Percentiles rank a stretch among this genome's conserved stretches.
Conservation (phyloP, 176 grass and related monocot genomes). For the Musa acuminata region DNA sequence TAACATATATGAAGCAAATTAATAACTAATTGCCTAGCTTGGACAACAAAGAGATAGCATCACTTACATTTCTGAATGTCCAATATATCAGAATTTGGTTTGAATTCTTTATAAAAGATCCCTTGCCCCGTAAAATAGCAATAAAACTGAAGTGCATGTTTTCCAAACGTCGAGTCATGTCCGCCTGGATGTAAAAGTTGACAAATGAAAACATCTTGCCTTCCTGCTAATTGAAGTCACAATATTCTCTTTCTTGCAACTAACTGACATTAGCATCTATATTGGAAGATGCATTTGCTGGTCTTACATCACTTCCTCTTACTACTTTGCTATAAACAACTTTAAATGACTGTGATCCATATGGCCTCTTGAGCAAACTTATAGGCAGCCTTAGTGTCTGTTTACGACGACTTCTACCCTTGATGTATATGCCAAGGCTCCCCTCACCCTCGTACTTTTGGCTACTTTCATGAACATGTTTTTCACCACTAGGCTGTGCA, state of each 20-base stretch:
- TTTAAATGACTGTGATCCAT: slow-evolving; percentile 85
- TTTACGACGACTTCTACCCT: slow-evolving; percentile 69
- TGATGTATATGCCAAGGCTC: slow-evolving; percentile 75
- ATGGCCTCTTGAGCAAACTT: slow-evolving; percentile 85
- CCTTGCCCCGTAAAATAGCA: neutral
- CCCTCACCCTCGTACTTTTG: slow-evolving; percentile 49
- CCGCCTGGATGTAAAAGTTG: neutral
- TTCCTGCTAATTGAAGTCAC: neutral
- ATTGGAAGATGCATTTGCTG: slow-evolving; percentile 37
- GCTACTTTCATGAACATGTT: slow-evolving; percentile 11
- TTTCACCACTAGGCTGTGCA: slow-evolving; percentile 16
- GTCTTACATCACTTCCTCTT: slow-evolving; percentile 70
- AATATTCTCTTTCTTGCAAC: neutral
- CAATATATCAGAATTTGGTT: slow-evolving; percentile 1
- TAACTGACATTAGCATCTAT: slow-evolving; percentile 42
- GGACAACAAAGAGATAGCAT: neutral
- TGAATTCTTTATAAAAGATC: neutral
- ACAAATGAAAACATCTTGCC: neutral
- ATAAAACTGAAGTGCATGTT: neutral
- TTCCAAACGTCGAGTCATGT: neutral
- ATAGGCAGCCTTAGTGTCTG: slow-evolving; percentile 81
- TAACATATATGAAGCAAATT: neutral
- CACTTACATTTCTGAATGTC: neutral
- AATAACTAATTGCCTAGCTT: neutral
- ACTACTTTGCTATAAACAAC: slow-evolving; percentile 84